Conservation (phyloP, 1,284 basidiomycete species). For the Cutaneotrichosporon mucoides region DNA sequence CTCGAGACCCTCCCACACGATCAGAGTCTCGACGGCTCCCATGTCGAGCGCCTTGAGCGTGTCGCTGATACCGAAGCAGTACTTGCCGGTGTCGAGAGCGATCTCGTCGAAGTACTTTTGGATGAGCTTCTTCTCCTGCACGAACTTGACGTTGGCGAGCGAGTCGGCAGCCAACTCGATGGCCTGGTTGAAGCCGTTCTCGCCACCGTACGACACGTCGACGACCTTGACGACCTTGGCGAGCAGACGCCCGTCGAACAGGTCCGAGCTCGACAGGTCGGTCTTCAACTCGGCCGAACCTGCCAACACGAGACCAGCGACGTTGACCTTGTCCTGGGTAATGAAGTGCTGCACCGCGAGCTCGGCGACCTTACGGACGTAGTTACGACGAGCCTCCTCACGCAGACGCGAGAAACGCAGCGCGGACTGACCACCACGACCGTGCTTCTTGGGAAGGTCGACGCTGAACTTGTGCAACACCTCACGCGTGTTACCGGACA, state of each 20-base stretch:
- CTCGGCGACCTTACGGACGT: conserved; percentile 98
- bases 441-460: conserved; percentile 99
- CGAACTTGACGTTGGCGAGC: conserved; percentile 97
- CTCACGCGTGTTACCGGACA: conserved; percentile 95
- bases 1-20: conserved; percentile 98
- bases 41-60: conserved; percentile 96
- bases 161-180: conserved; percentile 96
- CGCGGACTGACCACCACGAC: conserved; percentile 99
- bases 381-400: conserved; percentile 99
- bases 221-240: conserved; percentile 96
- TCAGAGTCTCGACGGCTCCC: conserved; percentile 92
- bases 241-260: conserved; percentile 85
- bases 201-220: conserved; percentile 97
- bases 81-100: conserved; percentile 93
- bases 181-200: conserved; percentile 98
- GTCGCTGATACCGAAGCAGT: conserved; percentile 97
- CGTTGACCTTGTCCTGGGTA: conserved; percentile 97
- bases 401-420: conserved; percentile 99
- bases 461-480: conserved; percentile 98
- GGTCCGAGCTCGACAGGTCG: conserved; percentile 90
- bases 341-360: conserved; percentile 97
- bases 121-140: conserved; percentile 96
- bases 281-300: conserved; percentile 99
- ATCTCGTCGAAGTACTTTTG: conserved; percentile 99
- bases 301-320: conserved; percentile 92